Evolutionary conservation across 2,329 filamentous ascomycete species (phyloP).

Genomic region (Colletotrichum spinosum): DNA sequence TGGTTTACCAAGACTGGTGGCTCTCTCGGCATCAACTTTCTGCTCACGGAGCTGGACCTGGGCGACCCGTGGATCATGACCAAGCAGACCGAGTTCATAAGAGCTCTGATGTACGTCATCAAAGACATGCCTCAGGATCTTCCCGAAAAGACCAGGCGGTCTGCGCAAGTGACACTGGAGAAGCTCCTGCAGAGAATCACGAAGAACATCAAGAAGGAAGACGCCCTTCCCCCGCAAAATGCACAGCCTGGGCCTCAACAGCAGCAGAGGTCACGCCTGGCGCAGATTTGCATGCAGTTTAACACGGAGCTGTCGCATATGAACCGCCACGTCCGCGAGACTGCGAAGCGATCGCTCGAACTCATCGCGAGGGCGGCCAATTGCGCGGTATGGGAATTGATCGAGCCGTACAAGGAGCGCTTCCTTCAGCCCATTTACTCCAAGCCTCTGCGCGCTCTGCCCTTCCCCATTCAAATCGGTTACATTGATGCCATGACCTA

Average conservation of each 20-base stretch:
- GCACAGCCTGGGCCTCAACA: conserved; percentile 50
- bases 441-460: conserved; percentile 91
- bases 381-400: conserved; percentile 86
- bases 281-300: conserved; percentile 84
- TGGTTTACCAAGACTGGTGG: conserved; percentile 99
- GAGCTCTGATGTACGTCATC: conserved; percentile 95
- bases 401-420: conserved; percentile 90
- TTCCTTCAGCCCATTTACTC: conserved; percentile 93
- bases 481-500: conserved; percentile 99
- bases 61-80: conserved; percentile 85
- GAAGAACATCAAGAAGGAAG: conserved; percentile 82
- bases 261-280: conserved; percentile 69
- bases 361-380: conserved; percentile 83
- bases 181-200: conserved; percentile 83
- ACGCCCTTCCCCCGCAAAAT: conserved; percentile 61
- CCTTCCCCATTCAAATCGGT: conserved; percentile 95
- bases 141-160: conserved; percentile 86
- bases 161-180: conserved; percentile 86
- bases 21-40: conserved; percentile 86
- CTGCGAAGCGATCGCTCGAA: conserved; percentile 83
- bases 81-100: conserved; percentile 88
- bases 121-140: conserved; percentile 98
- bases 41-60: conserved; percentile 86
- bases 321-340: conserved; percentile 93
- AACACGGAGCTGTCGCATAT: conserved; percentile 93